Evolutionary conservation across 352 stramenopile species (phyloP).

Genomic region (Pythium guiyangense): DNA sequence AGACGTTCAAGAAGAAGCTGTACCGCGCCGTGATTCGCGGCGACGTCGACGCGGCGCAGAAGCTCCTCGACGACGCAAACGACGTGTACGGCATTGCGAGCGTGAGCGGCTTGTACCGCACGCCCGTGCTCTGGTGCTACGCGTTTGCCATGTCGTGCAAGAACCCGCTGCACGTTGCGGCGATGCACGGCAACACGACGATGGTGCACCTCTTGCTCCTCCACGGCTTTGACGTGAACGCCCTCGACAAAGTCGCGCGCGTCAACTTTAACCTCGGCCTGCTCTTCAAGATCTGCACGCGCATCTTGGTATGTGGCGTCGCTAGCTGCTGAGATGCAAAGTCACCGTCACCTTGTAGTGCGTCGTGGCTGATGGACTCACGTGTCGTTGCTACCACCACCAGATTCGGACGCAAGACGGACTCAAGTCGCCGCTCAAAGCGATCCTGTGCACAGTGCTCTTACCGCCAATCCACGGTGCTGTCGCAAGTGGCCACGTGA

Average conservation of each 20-base stretch:
- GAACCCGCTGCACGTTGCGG: constrained; percentile 74
- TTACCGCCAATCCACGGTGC: constrained; percentile 68
- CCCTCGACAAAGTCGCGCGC: constrained; percentile 68
- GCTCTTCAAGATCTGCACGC: constrained; percentile 65
- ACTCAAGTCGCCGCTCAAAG: constrained; percentile 37
- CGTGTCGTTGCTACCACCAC: not conserved
- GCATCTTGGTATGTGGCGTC: constrained; percentile 37
- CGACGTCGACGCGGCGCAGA: constrained; percentile 37
- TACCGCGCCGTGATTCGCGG: constrained; percentile 54
- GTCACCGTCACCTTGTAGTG: too few relatives aligned
- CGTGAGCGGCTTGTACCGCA: constrained; percentile 36
- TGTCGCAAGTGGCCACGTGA: constrained; percentile 52
- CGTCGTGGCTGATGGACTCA: not conserved
- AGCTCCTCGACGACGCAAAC: constrained; percentile 28
- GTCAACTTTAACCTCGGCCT: constrained; percentile 78
- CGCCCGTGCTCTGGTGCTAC: constrained; percentile 55
- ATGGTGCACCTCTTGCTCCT: constrained; percentile 55
- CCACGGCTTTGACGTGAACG: constrained; percentile 57
- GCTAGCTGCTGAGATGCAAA: not conserved
- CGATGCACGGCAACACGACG: constrained; percentile 41
- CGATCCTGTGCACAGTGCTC: constrained; percentile 54
- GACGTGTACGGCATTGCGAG: constrained; percentile 28
- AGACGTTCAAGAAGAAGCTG: constrained; percentile 56
- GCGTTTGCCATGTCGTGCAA: constrained; percentile 64
- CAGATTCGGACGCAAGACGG: constrained; percentile 63